Evolutionary conservation across 208 protist genomes (phyloP).

Genomic region (Wallacemonas sp.): DNA sequence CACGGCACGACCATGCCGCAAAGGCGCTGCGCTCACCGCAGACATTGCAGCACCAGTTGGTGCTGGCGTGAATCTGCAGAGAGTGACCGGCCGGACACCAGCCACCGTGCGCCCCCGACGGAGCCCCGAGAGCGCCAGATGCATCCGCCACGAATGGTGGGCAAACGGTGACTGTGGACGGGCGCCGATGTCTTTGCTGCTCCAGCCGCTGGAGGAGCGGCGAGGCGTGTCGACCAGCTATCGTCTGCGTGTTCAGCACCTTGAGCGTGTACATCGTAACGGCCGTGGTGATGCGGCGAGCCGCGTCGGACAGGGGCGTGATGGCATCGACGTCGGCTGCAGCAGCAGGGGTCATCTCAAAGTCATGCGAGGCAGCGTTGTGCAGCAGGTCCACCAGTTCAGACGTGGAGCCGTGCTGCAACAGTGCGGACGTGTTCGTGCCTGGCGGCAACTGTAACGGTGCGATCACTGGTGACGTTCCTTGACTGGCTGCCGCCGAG

Average conservation of each 20-base stretch:
- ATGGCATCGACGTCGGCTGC: neutral
- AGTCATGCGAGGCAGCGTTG: neutral
- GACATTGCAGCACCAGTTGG: slow-evolving; percentile 74
- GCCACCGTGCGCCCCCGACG: no score
- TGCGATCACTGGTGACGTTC: neutral
- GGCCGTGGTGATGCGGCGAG: neutral
- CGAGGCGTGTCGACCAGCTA: neutral
- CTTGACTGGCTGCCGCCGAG: neutral
- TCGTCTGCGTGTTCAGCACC: neutral
- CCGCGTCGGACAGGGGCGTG: neutral
- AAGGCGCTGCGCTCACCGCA: slow-evolving; percentile 44
- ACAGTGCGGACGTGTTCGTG: neutral
- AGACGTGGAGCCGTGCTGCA: slow-evolving; percentile 6
- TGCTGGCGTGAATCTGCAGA: slow-evolving; percentile 65
- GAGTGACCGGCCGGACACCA: slow-evolving; percentile 55
- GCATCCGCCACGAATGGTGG: no score
- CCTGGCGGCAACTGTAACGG: neutral
- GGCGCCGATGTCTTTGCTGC: neutral
- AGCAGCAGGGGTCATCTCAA: no score
- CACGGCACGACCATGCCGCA: slow-evolving; percentile 65
- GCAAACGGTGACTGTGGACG: neutral
- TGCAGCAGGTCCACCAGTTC: slow-evolving; percentile 25
- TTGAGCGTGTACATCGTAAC: slow-evolving; percentile 9
- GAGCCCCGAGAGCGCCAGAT: no score
- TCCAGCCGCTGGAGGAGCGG: neutral